These are phyloP conservation scores for Erysimum cheiranthoides DNA, from an alignment of 345 rosid genomes.

Conservation along the genomic window DNA sequence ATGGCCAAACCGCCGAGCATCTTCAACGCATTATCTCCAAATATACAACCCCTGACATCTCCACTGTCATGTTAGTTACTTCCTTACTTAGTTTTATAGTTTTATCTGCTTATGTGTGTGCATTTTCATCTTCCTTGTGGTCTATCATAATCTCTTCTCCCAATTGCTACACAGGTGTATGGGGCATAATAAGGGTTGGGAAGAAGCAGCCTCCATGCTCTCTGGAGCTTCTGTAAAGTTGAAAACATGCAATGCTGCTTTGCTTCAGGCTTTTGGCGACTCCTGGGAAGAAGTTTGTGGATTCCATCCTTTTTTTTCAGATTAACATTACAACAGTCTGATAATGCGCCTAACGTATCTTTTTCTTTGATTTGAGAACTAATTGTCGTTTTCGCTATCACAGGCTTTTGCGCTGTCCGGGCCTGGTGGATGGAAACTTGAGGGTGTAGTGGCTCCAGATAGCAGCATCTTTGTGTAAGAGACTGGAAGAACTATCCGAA, in stretches of 20 bases:
- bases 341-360: background rate
- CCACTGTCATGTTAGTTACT: conserved; percentile 79
- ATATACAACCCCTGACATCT: conserved; percentile 68
- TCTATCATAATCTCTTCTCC: background rate
- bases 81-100: too few species aligned
- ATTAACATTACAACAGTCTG: too few species aligned
- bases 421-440: conserved; percentile 95
- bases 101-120: background rate
- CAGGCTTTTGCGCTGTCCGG: conserved; percentile 90
- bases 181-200: conserved; percentile 99
- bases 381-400: conserved; percentile 32
- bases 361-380: conserved; percentile 20
- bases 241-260: conserved; percentile 96
- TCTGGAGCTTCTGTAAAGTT: conserved; percentile 75
- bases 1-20: conserved; percentile 95
- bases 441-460: conserved; percentile 77
- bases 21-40: conserved; percentile 72
- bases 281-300: conserved; percentile 87
- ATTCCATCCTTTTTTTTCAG: background rate
- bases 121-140: conserved; percentile 13
- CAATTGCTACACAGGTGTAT: conserved; percentile 66
- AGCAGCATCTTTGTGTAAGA: conserved; percentile 42
- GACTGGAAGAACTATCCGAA: conserved; percentile 13
- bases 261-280: conserved; percentile 88
- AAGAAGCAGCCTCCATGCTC: conserved; percentile 94